Evolutionary conservation across 805 yeast genomes (phyloP), one percentile per base, ranked within the genome.

Genomic region (Grigorovia transvaalensis): DNA sequence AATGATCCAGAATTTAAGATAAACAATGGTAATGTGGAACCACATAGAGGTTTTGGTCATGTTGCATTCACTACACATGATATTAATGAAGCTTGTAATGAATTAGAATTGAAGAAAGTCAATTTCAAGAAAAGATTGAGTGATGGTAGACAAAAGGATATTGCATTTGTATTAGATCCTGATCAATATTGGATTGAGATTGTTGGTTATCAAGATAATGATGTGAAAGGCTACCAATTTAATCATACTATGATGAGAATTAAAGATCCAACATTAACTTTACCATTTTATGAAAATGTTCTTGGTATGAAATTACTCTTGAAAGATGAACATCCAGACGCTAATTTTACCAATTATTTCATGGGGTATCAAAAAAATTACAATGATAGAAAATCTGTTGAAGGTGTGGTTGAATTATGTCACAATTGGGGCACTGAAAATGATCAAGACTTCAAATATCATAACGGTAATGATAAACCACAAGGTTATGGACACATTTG

Each of bases 111-210:
- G 1, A 72, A 75, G 46, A 85, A 84, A 19, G 96, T 85, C 51
- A 65, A 70, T 49, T 91, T 91, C 74, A 80, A 90, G 71, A 93
- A 91, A 75, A 86, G 75, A 64, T 73, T 90, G 57, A 69, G 79
- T 42, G 98, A 91, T 65, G 99, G 99, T 41, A 82, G 96, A 70
- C 96, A 88, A 71, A 83, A 82, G 69, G 77, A 88, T 68, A 90
- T 93, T 72, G 98, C 98, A 0, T 93, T 91, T 69, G 95, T 84
- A 7, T 77, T 90, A 59, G 99, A 93, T 63, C 97, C 98, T 7
- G 91, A 91, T 70, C 93, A 93, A 60, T 93, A 93, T 72, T 91
- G 99, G 99, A 79, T 91, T 61, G 99, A 91, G 74, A 71, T 91
- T 62, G 79, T 91, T 58, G 81, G 81, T 62, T 82, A 79, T 59